Evolutionary conservation across 257 asterid species (phyloP).

Genomic region (Forsythia viridissima): DNA sequence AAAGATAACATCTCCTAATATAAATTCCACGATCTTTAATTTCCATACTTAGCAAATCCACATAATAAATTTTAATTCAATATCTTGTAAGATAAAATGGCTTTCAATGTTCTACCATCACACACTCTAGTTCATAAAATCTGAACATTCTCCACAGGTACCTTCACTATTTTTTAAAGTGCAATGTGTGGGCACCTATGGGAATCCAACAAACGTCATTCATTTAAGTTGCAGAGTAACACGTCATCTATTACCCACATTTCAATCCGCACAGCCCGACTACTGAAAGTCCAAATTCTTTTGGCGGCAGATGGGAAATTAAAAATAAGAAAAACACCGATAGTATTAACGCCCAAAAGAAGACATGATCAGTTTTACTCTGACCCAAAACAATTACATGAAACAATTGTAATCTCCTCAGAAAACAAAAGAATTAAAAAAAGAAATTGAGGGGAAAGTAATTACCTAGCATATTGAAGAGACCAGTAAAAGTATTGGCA

Average conservation of each 20-base stretch:
- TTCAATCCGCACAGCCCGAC: neutral
- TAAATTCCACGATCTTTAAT: neutral
- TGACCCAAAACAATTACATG: conserved; percentile 6
- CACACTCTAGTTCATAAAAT: neutral
- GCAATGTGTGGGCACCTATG: neutral
- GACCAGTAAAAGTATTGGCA: conserved; percentile 98
- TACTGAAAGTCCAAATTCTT: neutral
- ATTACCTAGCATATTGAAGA: conserved; percentile 91
- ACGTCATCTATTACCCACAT: neutral
- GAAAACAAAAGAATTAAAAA: neutral
- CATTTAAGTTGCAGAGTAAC: neutral
- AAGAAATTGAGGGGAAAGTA: neutral
- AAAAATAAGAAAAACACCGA: neutral
- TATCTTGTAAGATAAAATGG: neutral
- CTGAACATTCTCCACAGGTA: neutral
- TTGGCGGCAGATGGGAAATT: neutral
- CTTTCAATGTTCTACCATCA: neutral
- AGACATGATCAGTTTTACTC: neutral
- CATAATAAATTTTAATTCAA: neutral
- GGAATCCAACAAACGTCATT: neutral
- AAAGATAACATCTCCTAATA: neutral
- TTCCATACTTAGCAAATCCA: neutral
- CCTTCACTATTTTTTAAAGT: neutral
- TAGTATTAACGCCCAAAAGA: conserved; percentile 5
- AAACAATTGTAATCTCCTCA: neutral